Percentiles rank a stretch among this genome's conserved stretches.
phyloP scores from a whole-genome alignment of 495 filamentous ascomycete genomes.

The Umbilicaria muhlenbergii region DNA sequence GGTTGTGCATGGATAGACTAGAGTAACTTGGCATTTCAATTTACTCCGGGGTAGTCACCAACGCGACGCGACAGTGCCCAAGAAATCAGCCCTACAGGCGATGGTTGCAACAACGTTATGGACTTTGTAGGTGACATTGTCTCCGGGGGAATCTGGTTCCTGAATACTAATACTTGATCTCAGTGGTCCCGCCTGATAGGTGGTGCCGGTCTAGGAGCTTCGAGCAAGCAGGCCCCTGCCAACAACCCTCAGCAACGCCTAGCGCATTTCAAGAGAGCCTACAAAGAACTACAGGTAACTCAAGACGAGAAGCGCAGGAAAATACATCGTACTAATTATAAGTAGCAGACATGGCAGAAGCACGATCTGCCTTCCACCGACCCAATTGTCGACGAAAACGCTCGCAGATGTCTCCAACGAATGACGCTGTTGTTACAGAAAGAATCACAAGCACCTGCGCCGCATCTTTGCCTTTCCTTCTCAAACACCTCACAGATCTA shows the following conservation, averaged over 20 bases:
- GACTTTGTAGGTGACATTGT: constrained; percentile 4
- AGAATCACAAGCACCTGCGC: constrained; percentile 72
- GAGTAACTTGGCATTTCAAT: too few relatives aligned
- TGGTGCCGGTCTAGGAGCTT: constrained; percentile 47
- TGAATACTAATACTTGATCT: not conserved
- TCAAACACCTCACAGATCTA: constrained; percentile 75
- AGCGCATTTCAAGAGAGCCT: constrained; percentile 76
- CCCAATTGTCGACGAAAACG: constrained; percentile 29
- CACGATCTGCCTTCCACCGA: constrained; percentile 35
- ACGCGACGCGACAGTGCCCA: not conserved
- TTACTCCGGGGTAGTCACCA: too few relatives aligned
- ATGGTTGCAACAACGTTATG: constrained; percentile 1
- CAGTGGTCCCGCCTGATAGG: constrained; percentile 87
- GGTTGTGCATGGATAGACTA: too few relatives aligned
- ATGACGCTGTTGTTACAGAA: constrained; percentile 71
- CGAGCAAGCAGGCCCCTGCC: constrained; percentile 42
- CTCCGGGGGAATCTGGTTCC: not conserved
- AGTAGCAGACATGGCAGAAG: constrained; percentile 67
- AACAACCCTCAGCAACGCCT: constrained; percentile 75
- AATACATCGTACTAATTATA: constrained; percentile 4
- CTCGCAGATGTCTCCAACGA: constrained; percentile 41
- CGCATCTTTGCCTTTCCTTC: constrained; percentile 78
- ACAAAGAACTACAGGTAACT: constrained; percentile 63
- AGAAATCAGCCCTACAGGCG: not conserved
- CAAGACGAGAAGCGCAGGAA: not conserved